Evolutionary conservation across 2,329 filamentous ascomycete species (phyloP), one percentile per base, ranked within the genome.

Genomic region (Venturia effusa): DNA sequence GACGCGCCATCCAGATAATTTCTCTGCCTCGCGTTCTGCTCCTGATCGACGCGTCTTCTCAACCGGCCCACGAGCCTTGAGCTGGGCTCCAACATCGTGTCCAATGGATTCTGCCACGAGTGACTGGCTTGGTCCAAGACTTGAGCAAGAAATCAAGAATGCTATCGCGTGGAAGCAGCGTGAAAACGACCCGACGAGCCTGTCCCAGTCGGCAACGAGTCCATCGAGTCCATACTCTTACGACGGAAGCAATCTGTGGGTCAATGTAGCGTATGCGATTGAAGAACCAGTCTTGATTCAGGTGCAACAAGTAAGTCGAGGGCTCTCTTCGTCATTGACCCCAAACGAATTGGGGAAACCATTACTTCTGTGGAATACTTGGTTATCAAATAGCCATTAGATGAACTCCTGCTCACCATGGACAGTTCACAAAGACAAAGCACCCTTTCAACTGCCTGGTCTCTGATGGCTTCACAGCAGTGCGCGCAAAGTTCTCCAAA

Each of bases 171-270:
- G 51, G 51, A 63, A 57, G 34, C 17, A 39, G 22, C 61, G 48
- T 40, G 27, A 57, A 5, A 17, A 27, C 61, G 27, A 39, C 11
- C 27, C 27, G 10, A 39, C 27, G 15, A 11, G 17, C 5, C 24
- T 30, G 32, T 37, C 24, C 30, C 6, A 6, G 1, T 39, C n/a
- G 22, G 34, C 15, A 34, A 27, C 19, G 24, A 10, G 19, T 1
- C 3, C 13, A 19, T 19, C 27, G 7, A 41, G n/a, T 19, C 27
- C 24, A n/a, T 54, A 55, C 24, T 39, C 11, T 17, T 45, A 63
- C 34, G 51, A 63, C 15, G 61, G 61, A 45, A 63, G 61, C 48
- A 63, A 57, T 39, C 37, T 63, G 6, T 63, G 30, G 32, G 40
- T 34, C 10, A 8, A 19, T n/a, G 34, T 40, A 15, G 17, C 7